These are phyloP conservation scores for Beauveria sp. DNA, from an alignment of 2,329 filamentous ascomycete species.

Conservation along the genomic window DNA sequence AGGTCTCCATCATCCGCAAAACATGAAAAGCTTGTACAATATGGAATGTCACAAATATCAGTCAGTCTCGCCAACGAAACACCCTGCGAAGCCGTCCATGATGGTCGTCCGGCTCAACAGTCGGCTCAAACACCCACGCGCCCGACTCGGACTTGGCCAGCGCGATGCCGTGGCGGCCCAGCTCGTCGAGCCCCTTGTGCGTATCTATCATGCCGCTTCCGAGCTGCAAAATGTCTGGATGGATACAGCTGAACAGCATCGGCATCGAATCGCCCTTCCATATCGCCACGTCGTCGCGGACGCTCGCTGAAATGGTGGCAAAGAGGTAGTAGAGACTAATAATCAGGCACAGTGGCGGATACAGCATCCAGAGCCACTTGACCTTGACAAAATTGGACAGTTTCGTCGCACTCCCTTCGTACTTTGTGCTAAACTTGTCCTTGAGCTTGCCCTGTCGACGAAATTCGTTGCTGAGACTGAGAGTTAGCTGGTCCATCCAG, in stretches of 20 bases:
- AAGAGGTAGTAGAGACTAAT: constrained; percentile 28
- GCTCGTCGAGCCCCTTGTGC: constrained; percentile 27
- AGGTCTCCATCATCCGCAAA: neutral
- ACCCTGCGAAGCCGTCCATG: neutral
- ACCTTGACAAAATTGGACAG: constrained; percentile 26
- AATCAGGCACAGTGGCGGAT: constrained; percentile 26
- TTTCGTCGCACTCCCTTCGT: constrained; percentile 23
- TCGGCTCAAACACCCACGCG: constrained; percentile 28
- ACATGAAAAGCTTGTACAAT: neutral
- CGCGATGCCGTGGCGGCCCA: constrained; percentile 27
- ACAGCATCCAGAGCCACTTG: constrained; percentile 30
- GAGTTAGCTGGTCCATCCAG: constrained; percentile 27
- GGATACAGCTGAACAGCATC: constrained; percentile 31
- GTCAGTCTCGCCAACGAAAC: constrained; percentile 1
- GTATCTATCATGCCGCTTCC: constrained; percentile 28
- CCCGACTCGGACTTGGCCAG: constrained; percentile 26
- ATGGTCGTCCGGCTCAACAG: neutral
- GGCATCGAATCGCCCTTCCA: constrained; percentile 32
- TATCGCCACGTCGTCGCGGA: constrained; percentile 27
- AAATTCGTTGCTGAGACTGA: constrained; percentile 29
- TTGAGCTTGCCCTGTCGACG: constrained; percentile 23
- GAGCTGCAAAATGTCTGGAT: constrained; percentile 23
- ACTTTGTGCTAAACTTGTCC: constrained; percentile 13
- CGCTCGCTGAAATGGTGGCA: constrained; percentile 27
- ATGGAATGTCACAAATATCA: neutral